A percentile compares a stretch with the other conserved stretches of the same genome.
Conservation (phyloP, 2,329 filamentous ascomycete genomes). For the Daldinia sp. region DNA sequence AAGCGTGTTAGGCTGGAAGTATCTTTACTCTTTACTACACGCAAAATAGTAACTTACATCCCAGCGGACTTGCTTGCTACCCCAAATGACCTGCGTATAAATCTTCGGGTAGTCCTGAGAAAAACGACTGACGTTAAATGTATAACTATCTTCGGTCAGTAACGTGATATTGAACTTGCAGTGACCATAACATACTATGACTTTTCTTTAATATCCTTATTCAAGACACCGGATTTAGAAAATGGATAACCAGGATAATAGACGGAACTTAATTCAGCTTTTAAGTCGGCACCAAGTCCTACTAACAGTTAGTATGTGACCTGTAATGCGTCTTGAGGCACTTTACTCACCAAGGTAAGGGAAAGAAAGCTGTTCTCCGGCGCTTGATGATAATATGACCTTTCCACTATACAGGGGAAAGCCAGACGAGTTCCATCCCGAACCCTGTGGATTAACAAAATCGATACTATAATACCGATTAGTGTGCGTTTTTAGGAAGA, state of each 20-base stretch:
- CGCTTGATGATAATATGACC: slow-evolving; percentile 49
- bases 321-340: not conserved
- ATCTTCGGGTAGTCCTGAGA: slow-evolving; percentile 51
- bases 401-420: slow-evolving; percentile 54
- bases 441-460: slow-evolving; percentile 44
- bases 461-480: not conserved
- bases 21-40: not conserved
- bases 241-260: slow-evolving; percentile 6
- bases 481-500: not conserved
- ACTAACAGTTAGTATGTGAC: not conserved
- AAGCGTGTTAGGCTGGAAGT: not conserved
- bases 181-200: not conserved
- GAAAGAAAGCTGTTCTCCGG: slow-evolving; percentile 51
- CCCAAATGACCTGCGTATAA: slow-evolving; percentile 45
- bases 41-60: slow-evolving; percentile 42
- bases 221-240: not conserved
- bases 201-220: not conserved
- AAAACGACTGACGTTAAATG: slow-evolving; percentile 18
- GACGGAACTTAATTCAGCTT: not conserved
- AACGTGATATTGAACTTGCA: not conserved
- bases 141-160: not conserved
- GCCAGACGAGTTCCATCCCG: slow-evolving; percentile 48
- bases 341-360: slow-evolving; percentile 51
- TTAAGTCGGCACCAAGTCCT: not conserved
- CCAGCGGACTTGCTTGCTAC: slow-evolving; percentile 49